phyloP scores from a whole-genome alignment of 2,329 filamentous ascomycete species.

The Huntiella moniliformis region DNA sequence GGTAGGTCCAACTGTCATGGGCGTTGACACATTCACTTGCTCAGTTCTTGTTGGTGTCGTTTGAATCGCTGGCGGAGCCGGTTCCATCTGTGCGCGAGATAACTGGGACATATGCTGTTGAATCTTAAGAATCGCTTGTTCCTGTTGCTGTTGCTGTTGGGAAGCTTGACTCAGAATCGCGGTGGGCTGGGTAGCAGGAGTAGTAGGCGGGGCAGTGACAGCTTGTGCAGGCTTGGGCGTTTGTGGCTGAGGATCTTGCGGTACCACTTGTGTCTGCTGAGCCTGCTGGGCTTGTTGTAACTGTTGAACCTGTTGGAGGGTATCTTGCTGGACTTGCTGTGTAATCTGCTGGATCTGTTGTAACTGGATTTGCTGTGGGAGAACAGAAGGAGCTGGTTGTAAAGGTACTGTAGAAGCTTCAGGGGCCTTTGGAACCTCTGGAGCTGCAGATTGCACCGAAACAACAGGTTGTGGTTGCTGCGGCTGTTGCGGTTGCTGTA shows the following conservation, averaged over 20 bases:
- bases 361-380: not conserved
- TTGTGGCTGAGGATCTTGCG: slow-evolving; percentile 8
- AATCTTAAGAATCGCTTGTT: slow-evolving; percentile 4
- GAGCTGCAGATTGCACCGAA: too few species aligned
- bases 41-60: not conserved
- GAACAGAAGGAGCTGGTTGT: too few species aligned
- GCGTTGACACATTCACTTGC: not conserved
- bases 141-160: slow-evolving; percentile 9
- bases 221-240: slow-evolving; percentile 8
- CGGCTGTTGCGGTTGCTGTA: slow-evolving; percentile 10
- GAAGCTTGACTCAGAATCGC: not conserved
- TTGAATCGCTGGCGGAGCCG: not conserved
- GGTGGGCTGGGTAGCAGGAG: not conserved
- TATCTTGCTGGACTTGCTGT: slow-evolving; percentile 4
- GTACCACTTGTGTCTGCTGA: slow-evolving; percentile 9
- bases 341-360: slow-evolving; percentile 5
- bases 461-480: not conserved
- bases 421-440: too few species aligned
- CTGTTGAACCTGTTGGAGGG: slow-evolving; percentile 11
- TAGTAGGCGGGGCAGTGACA: not conserved
- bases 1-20: not conserved
- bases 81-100: slow-evolving; percentile 2
- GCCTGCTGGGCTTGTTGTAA: slow-evolving; percentile 13
- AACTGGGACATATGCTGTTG: slow-evolving; percentile 11
- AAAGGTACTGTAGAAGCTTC: too few species aligned